A percentile compares a stretch with the other conserved stretches of the same genome.
phyloP scores from a whole-genome alignment of 148 eudicot genomes.

The Heliosperma pusillum region DNA sequence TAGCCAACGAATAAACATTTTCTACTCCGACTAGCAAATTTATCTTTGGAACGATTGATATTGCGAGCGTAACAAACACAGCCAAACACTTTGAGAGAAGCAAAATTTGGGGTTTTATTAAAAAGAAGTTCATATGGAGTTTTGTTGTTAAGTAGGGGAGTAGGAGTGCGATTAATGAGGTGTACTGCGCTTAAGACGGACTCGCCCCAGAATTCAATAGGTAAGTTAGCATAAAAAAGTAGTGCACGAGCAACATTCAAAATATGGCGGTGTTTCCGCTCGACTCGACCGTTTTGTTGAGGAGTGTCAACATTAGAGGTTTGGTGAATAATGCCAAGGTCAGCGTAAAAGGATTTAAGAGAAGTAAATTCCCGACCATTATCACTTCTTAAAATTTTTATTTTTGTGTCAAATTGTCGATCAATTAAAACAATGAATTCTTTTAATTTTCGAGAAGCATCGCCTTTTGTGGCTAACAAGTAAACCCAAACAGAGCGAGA shows the following conservation, averaged over 20 bases:
- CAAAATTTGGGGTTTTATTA: neutral
- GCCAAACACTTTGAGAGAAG: neutral
- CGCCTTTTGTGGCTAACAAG: neutral
- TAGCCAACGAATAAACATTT: neutral
- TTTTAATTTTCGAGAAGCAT: neutral
- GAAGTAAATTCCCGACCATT: neutral
- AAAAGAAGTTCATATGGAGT: neutral
- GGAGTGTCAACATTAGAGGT: neutral
- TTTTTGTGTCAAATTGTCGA: neutral
- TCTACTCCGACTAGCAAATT: neutral
- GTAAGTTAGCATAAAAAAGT: neutral
- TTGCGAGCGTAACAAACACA: neutral
- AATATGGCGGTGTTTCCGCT: neutral
- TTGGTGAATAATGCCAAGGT: neutral
- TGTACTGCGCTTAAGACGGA: neutral
- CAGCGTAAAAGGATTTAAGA: neutral
- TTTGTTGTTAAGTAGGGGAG: neutral
- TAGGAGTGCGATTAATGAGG: neutral
- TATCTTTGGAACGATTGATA: neutral
- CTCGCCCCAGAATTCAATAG: neutral
- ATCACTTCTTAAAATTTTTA: neutral
- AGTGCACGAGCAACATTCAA: neutral
- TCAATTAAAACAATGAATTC: neutral
- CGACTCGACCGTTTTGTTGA: slow-evolving; percentile 6
- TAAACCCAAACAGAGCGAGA: neutral